Evolutionary conservation across 2,329 filamentous ascomycete species (phyloP), one percentile per base, ranked within the genome.

Genomic region (Ophiosphaerella narmari): DNA sequence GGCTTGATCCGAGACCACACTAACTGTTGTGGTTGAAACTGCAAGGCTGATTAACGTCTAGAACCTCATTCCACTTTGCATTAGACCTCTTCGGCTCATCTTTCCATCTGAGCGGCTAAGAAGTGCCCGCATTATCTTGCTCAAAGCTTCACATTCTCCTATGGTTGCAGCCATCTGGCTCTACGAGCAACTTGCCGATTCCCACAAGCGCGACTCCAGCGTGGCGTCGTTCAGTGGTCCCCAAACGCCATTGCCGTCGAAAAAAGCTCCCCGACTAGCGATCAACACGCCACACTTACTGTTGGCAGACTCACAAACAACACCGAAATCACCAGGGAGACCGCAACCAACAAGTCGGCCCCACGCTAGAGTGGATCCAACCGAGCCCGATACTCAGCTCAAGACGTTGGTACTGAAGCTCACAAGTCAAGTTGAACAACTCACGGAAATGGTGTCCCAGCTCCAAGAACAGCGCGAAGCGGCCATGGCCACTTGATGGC

Each of bases 21-120:
- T 7, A 33, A 39, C 31, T 12, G 32, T 32, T 16, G 36, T 33
- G 5, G 18, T 44, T 39, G 52, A 33, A 24, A 56, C 43, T 40
- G 54, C 53, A 61, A 67, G 65, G 64, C 69, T 74, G 60, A 74
- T 62, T 43, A 36, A 40, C 35, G 40, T 52, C 50, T 59, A 84
- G 82, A 94, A 93, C 70, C 81, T 94, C 34, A 77, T 93, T 38
- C 86, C 89, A 7, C 78, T 92, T 47, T 74, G 87, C 54, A 86
- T 92, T 66, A 83, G 89, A 13, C 90, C 90, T 0, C 78, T 91
- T 51, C 82, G 88, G 49, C 78, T 92, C 38, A 79, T 91, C 57
- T 70, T 91, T 42, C 80, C 86, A 6, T 82, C 85, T 2, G 82
- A 86, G 54, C 76, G 81, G 50, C 81, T 92, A 59, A 86, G 89